Percentiles rank a stretch among this genome's conserved stretches.
Evolutionary conservation across 2,329 filamentous ascomycete species (phyloP).

Genomic region (Alternaria gansuensis): DNA sequence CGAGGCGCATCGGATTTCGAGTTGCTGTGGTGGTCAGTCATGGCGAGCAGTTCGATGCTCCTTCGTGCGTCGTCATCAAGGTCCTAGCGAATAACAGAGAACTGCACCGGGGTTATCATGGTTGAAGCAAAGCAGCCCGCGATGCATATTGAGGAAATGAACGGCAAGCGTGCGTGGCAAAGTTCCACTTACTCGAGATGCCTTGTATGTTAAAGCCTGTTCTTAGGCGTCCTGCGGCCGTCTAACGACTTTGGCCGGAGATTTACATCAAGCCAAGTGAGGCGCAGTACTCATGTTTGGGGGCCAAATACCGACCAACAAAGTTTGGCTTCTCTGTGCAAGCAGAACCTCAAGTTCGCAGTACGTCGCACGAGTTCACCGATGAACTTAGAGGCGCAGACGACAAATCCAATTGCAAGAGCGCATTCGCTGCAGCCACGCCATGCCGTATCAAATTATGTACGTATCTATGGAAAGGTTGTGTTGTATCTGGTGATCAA

Average conservation of each 20-base stretch:
- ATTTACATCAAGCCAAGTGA: slow-evolving; percentile 23
- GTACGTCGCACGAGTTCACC: neutral
- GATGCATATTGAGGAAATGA: neutral
- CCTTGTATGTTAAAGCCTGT: neutral
- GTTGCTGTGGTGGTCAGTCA: slow-evolving; percentile 2
- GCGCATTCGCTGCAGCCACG: neutral
- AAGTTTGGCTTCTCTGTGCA: neutral
- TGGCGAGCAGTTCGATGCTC: slow-evolving; percentile 22
- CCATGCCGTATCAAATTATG: neutral
- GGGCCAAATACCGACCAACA: neutral
- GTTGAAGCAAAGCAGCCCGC: neutral
- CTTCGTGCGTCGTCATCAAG: slow-evolving; percentile 15
- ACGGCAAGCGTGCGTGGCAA: neutral
- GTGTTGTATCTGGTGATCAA: neutral
- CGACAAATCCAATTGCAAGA: neutral
- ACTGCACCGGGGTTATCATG: slow-evolving; percentile 1
- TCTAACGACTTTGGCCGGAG: neutral
- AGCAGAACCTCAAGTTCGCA: neutral
- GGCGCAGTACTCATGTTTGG: slow-evolving; percentile 23
- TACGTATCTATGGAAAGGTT: neutral
- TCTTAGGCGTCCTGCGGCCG: slow-evolving; percentile 21
- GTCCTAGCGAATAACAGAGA: slow-evolving; percentile 16
- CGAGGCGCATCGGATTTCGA: slow-evolving; percentile 8
- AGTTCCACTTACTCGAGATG: neutral
- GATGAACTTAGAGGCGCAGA: neutral